A percentile compares a stretch with the other conserved stretches of the same genome.
phyloP scores from a whole-genome alignment of 805 yeast genomes.

The Candida golubevii region DNA sequence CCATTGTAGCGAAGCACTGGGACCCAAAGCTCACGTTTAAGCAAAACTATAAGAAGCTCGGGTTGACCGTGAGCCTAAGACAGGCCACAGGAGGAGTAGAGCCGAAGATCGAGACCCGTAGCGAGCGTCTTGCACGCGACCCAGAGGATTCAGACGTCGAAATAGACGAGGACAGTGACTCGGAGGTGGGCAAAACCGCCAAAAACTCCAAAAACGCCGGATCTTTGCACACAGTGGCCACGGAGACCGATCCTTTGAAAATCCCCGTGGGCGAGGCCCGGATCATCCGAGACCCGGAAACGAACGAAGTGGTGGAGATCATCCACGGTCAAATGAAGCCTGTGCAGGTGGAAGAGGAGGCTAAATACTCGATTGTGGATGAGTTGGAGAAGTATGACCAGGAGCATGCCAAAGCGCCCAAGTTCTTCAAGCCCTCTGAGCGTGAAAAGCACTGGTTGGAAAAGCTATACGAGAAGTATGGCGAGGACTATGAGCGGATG shows the following conservation, averaged over 20 bases:
- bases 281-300: constrained; percentile 60
- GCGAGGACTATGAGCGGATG: constrained; percentile 87
- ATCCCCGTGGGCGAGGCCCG: constrained; percentile 80
- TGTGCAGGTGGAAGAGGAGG: constrained; percentile 18
- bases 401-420: constrained; percentile 44
- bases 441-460: constrained; percentile 74
- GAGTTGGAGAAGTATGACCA: constrained; percentile 55
- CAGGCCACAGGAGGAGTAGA: constrained; percentile 71
- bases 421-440: constrained; percentile 56
- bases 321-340: constrained; percentile 64
- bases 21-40: constrained; percentile 73
- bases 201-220: constrained; percentile 8
- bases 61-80: constrained; percentile 58
- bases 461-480: constrained; percentile 66
- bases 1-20: constrained; percentile 88
- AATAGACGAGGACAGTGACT: constrained; percentile 16
- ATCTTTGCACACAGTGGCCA: constrained; percentile 33
- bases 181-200: neutral
- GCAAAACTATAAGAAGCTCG: constrained; percentile 83
- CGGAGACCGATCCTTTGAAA: constrained; percentile 49
- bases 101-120: constrained; percentile 42
- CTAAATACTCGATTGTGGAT: constrained; percentile 44
- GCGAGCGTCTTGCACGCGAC: constrained; percentile 24
- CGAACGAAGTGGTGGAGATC: constrained; percentile 60
- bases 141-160: constrained; percentile 15